phyloP scores from a whole-genome alignment of 129 eudicot genomes.

The Scalesia atractyloides region DNA sequence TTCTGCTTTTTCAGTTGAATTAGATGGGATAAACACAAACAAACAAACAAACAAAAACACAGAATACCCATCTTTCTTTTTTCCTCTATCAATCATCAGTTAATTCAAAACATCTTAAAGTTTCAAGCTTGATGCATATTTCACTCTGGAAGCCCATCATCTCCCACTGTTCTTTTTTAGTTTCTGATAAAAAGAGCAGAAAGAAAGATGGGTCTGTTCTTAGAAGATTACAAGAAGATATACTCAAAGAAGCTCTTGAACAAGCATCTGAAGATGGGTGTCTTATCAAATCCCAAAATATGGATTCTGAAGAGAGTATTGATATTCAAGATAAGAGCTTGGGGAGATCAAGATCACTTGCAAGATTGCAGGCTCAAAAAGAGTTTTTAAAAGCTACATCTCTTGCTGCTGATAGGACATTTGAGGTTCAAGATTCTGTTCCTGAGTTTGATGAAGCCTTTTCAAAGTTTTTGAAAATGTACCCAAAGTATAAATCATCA shows the following conservation, averaged over 20 bases:
- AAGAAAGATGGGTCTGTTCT: conserved; percentile 50
- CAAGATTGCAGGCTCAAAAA: conserved; percentile 54
- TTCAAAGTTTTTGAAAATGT: conserved; percentile 50
- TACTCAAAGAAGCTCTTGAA: conserved; percentile 67
- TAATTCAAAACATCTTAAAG: neutral
- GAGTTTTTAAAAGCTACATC: conserved; percentile 56
- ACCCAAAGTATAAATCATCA: conserved; percentile 51
- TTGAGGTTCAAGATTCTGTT: conserved; percentile 36
- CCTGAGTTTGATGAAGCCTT: conserved; percentile 46
- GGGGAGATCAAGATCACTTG: conserved; percentile 58
- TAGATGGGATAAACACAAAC: conserved; percentile 26
- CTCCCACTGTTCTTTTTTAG: conserved; percentile 55
- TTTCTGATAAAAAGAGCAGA: conserved; percentile 52
- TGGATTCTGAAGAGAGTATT: conserved; percentile 41
- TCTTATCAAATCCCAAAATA: conserved; percentile 46
- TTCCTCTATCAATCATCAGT: conserved; percentile 13
- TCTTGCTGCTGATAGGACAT: conserved; percentile 45
- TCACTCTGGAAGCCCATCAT: conserved; percentile 76
- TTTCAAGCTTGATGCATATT: conserved; percentile 55
- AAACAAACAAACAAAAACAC: conserved; percentile 11
- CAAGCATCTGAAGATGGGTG: conserved; percentile 81
- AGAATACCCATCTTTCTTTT: conserved; percentile 13
- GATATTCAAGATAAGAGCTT: conserved; percentile 43
- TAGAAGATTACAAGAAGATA: conserved; percentile 51
- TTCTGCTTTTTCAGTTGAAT: conserved; percentile 35